Evolutionary conservation across 805 yeast species (phyloP), one percentile per base, ranked within the genome.

Genomic region (Ogataea saltuana): DNA sequence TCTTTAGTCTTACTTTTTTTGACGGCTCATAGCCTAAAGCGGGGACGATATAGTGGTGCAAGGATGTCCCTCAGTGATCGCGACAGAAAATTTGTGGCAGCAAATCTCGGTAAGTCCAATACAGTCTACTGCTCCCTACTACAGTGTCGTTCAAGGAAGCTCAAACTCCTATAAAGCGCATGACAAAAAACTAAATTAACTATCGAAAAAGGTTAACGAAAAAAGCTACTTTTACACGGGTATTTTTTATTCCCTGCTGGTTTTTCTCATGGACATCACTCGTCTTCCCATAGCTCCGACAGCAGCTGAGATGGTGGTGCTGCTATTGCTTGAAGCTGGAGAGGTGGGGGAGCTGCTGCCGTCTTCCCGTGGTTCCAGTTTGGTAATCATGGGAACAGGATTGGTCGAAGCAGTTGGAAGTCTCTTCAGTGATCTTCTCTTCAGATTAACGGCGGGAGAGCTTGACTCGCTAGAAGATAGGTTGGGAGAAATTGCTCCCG

Each of bases 401-500:
- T 53, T 51, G 2, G 58, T 57, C 13, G 58, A 46, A 3, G 54
- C 48, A 3, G 60, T 56, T 12, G 53, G 55, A 3, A 42, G 41
- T 22, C 51, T 49, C 28, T 58, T 59, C n/a, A 48, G 17, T 3
- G 56, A 40, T n/a, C 34, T 35, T 32, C 43, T 40, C 27, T 48
- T 43, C 9, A 44, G 41, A 15, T 31, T 30, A 7, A 39, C 36
- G 9, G 44, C 41, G 4, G 54, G 54, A 23, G 54, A 49, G 17
- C 37, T 38, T 18, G 47, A 13, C 12, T 53, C 57, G 7, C 39
- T 41, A 6, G 54, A 48, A 2, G 59, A 50, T 1, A 67, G 55
- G 48, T 70, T 73, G 1, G 85, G 83, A 0, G 86, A 74, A 38
- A 75, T 57, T 22, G 77, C 55, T 1, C 86, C 87, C 0, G 85